phyloP scores from a whole-genome alignment of 177 flowering plant species.

The Tripterygium wilfordii region DNA sequence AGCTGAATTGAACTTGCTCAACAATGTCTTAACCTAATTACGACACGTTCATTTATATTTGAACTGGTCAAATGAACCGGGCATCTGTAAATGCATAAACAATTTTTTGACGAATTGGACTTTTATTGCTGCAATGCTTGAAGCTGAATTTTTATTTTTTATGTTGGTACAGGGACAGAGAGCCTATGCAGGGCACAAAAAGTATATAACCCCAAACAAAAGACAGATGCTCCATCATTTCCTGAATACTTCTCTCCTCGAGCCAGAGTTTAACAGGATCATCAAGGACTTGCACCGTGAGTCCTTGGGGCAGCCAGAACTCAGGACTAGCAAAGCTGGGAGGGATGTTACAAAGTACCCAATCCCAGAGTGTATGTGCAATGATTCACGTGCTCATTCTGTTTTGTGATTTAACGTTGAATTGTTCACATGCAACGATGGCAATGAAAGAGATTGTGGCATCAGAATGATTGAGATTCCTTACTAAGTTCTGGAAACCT shows the following conservation, averaged over 20 bases:
- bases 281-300: conserved; percentile 67
- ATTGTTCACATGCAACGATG: too few species aligned
- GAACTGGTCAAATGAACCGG: too few species aligned
- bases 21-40: too few species aligned
- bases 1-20: too few species aligned
- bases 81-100: too few species aligned
- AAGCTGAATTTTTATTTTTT: too few species aligned
- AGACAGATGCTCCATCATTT: conserved; percentile 86
- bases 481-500: too few species aligned
- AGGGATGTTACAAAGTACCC: conserved; percentile 94
- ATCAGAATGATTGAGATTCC: too few species aligned
- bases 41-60: too few species aligned
- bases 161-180: conserved; percentile 66
- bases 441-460: too few species aligned
- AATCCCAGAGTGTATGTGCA: conserved; percentile 93
- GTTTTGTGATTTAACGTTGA: conserved; percentile 6
- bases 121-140: too few species aligned
- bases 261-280: conserved; percentile 63
- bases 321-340: conserved; percentile 65
- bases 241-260: conserved; percentile 68
- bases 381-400: conserved; percentile 20
- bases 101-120: too few species aligned
- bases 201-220: conserved; percentile 91
- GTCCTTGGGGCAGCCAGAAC: conserved; percentile 91
- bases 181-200: conserved; percentile 95